Evolutionary conservation across 1,284 basidiomycete species (phyloP), one percentile per base, ranked within the genome.

Genomic region (Butyriboletus regius): DNA sequence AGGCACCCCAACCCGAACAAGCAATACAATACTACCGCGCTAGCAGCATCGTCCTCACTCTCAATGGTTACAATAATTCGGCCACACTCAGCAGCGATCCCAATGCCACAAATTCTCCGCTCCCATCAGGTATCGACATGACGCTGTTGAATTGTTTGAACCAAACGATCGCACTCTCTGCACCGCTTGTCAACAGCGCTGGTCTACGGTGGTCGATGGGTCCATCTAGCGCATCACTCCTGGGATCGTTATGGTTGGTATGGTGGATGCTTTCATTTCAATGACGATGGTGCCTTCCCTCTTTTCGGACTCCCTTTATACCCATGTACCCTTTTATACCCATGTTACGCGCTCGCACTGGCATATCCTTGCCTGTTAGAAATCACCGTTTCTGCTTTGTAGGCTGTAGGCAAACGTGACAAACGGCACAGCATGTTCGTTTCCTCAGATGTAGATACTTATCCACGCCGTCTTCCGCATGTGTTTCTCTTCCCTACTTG

Each of bases 1-100:
- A 45, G 3, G 47, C 49, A 5, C 57, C 64, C 24, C 46, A 57
- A 24, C 70, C 72, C 0, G 60, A 67, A 46, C 62, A 72, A 52
- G 67, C 63, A 5, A 51, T 74, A 20, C 71, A 74, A 31, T 75
- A 73, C 55, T 74, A 71, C 46, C 70, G 72, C 33, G 67, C 70
- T 22, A 66, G 67, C 46, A 70, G 64, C 44, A 57, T 67, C 34
- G 67, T 62, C 14, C 64, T 74, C 17, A 62, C 63, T 1, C 60
- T 78, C 2, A 68, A 75, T 45, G 74, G 74, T n/a, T 78, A 76
- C 52, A 74, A 75, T 50, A 70, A 74, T 49, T 70, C 73, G 0
- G 58, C 67, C 43, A 59, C 60, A 2, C 43, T 64, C 7, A 56
- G 55, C 10, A 55, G 46, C 31, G 43, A 57, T 37, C n/a, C 59